phyloP scores from a whole-genome alignment of 257 asterid species.

The Fraxinus excelsior region DNA sequence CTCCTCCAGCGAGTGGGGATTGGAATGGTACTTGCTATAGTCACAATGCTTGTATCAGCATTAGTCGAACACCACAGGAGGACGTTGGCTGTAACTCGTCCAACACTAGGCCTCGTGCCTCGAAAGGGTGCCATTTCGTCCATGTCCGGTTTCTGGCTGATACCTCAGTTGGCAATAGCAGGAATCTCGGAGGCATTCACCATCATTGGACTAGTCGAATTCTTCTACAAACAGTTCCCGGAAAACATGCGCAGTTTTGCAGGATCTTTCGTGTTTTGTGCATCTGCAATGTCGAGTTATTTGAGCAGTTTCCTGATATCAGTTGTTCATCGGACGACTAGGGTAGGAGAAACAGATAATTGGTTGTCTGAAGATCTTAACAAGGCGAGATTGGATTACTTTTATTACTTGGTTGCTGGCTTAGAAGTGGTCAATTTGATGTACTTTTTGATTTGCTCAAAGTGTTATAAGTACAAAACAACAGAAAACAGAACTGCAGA shows the following conservation, averaged over 20 bases:
- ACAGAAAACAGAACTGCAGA: constrained; percentile 13
- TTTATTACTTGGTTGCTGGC: constrained; percentile 45
- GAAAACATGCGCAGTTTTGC: constrained; percentile 60
- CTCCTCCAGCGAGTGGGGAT: constrained; percentile 45
- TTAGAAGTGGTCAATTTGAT: constrained; percentile 40
- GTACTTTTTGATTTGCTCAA: constrained; percentile 43
- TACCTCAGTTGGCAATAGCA: constrained; percentile 34
- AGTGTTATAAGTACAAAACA: constrained; percentile 44
- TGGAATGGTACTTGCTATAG: constrained; percentile 27
- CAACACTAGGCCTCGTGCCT: constrained; percentile 30
- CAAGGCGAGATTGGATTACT: constrained; percentile 49
- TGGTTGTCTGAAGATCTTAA: constrained; percentile 56
- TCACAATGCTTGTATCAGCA: constrained; percentile 38
- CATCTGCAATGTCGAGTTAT: constrained; percentile 39
- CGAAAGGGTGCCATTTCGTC: constrained; percentile 41
- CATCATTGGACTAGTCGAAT: constrained; percentile 39
- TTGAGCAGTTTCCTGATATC: constrained; percentile 42
- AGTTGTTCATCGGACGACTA: constrained; percentile 29
- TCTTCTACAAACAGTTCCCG: constrained; percentile 55
- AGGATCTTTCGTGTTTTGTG: constrained; percentile 38
- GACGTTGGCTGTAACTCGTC: constrained; percentile 26
- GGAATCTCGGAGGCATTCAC: constrained; percentile 48
- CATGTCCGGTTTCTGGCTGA: constrained; percentile 47
- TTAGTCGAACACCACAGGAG: constrained; percentile 37
- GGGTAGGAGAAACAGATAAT: constrained; percentile 17